These are phyloP conservation scores for Citrus mangshanensis DNA, from an alignment of 345 rosid genomes.

Conservation along the genomic window DNA sequence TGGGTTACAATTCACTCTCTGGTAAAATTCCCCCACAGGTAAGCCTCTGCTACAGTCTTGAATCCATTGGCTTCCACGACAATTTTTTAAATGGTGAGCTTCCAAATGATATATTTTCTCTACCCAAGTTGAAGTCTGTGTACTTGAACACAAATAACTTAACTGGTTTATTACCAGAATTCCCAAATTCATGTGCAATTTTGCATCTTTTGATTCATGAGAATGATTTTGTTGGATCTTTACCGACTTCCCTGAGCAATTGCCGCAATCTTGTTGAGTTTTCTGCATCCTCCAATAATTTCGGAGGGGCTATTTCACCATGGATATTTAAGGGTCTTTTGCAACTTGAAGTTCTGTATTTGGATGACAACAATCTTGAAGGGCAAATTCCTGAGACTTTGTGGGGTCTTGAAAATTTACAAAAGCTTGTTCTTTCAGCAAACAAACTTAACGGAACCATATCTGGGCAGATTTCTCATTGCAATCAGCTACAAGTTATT, in stretches of 20 bases:
- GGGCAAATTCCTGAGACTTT: constrained; percentile 35
- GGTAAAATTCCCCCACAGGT: constrained; percentile 39
- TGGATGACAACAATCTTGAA: constrained; percentile 30
- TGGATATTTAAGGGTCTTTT: constrained; percentile 25
- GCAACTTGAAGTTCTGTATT: constrained; percentile 26
- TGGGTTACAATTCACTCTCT: constrained; percentile 31
- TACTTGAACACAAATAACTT: constrained; percentile 38
- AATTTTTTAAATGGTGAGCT: constrained; percentile 31
- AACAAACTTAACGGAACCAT: constrained; percentile 41
- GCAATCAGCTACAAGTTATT: constrained; percentile 20
- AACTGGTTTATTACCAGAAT: constrained; percentile 28
- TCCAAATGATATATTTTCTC: constrained; percentile 28
- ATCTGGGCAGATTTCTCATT: constrained; percentile 29
- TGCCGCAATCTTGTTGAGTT: constrained; percentile 32
- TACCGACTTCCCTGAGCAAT: constrained; percentile 21
- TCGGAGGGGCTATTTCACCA: constrained; percentile 25
- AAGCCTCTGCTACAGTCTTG: constrained; percentile 27
- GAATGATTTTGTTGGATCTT: constrained; percentile 27
- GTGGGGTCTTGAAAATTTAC: constrained; percentile 32
- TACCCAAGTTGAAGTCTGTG: constrained; percentile 24
- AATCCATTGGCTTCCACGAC: constrained; percentile 35
- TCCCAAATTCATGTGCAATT: constrained; percentile 24
- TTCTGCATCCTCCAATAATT: constrained; percentile 24
- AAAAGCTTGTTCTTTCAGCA: constrained; percentile 30
- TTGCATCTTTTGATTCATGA: constrained; percentile 30